These are phyloP conservation scores for Pinus tabuliformis DNA, from an alignment of 75 land plant species.

Conservation along the genomic window DNA sequence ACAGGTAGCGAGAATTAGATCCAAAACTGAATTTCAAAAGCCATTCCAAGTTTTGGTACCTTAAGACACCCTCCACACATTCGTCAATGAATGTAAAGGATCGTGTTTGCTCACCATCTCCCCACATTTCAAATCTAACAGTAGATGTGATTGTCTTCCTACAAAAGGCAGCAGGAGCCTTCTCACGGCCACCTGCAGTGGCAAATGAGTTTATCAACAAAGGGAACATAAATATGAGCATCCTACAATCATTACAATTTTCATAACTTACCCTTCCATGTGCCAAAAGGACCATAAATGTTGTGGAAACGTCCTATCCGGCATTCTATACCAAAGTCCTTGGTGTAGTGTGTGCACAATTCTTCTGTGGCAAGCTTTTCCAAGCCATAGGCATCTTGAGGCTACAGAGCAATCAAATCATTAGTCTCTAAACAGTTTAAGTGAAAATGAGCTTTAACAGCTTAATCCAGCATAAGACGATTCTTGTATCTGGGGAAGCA, in stretches of 20 bases:
- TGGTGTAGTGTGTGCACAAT: slow-evolving; percentile 90
- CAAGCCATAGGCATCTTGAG: slow-evolving; percentile 96
- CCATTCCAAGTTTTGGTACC: slow-evolving; percentile 40
- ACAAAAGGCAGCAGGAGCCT: slow-evolving; percentile 98
- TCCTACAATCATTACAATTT: neutral
- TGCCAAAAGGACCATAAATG: slow-evolving; percentile 92
- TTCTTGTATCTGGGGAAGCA: too few relatives aligned
- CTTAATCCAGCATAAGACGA: too few relatives aligned
- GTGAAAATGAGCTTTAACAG: too few relatives aligned
- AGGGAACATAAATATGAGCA: neutral
- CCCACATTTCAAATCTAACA: slow-evolving; percentile 97
- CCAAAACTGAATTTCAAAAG: neutral
- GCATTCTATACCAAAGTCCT: slow-evolving; percentile 90
- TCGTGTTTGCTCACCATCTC: slow-evolving; percentile 91
- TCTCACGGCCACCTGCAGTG: slow-evolving; percentile 90
- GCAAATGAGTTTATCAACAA: slow-evolving; percentile 7
- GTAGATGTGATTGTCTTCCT: slow-evolving; percentile 82
- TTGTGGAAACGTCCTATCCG: slow-evolving; percentile 90
- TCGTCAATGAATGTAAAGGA: slow-evolving; percentile 98
- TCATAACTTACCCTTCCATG: slow-evolving; percentile 84
- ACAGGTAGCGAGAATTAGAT: neutral
- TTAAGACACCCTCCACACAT: slow-evolving; percentile 94
- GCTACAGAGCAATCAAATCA: slow-evolving; percentile 33
- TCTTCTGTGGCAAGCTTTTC: slow-evolving; percentile 89
- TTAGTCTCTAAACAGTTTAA: neutral